Conservation (phyloP, 108 stramenopile genomes). For the Licmophora abbreviata region DNA sequence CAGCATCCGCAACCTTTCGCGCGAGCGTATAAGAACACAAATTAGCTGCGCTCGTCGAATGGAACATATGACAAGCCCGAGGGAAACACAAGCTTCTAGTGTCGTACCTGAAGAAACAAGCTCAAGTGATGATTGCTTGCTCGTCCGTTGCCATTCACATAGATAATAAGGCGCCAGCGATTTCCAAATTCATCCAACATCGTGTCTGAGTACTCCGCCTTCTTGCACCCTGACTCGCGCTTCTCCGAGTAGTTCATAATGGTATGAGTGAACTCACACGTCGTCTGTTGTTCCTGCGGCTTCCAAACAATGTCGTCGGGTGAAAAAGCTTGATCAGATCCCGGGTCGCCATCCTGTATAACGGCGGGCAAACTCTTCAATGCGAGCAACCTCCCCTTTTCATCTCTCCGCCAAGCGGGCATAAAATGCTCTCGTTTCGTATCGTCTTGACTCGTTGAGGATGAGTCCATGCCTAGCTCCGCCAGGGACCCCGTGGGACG, state of each 20-base stretch:
- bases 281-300: conserved; percentile 71
- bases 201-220: conserved; percentile 78
- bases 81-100: not conserved
- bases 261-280: conserved; percentile 83
- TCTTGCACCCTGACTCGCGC: conserved; percentile 86
- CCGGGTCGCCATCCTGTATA: not conserved
- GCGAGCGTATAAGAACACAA: not conserved
- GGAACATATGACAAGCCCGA: not conserved
- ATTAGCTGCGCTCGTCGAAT: not conserved
- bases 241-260: conserved; percentile 75
- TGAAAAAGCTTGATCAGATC: conserved; percentile 2
- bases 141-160: conserved; percentile 86
- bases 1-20: conserved; percentile 85
- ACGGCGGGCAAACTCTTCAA: too few relatives aligned
- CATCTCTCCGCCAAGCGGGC: too few relatives aligned
- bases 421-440: too few relatives aligned
- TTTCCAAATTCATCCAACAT: conserved; percentile 80
- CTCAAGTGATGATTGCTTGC: conserved; percentile 82
- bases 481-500: too few relatives aligned
- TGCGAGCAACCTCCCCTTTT: too few relatives aligned
- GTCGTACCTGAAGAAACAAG: conserved; percentile 81
- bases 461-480: too few relatives aligned
- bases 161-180: conserved; percentile 82
- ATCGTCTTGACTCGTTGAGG: too few relatives aligned
- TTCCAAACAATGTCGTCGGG: conserved; percentile 47